Percentiles rank a stretch among this genome's conserved stretches.
These are phyloP conservation scores for Strobilomyces echinocephalus DNA, from an alignment of 768 basidiomycete species.

Conservation along the genomic window DNA sequence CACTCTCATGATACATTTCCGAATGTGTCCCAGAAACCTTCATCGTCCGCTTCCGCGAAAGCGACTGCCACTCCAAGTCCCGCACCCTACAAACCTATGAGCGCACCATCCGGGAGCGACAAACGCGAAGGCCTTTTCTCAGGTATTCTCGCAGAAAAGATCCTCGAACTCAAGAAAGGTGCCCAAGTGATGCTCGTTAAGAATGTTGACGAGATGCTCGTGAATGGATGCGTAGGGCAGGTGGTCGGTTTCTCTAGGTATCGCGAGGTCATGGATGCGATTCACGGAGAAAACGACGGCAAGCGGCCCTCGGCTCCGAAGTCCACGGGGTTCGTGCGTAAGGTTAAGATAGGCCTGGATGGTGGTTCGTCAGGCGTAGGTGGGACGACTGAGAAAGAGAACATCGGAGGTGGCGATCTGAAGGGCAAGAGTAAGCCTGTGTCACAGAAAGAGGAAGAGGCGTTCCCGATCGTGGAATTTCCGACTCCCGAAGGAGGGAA, in stretches of 20 bases:
- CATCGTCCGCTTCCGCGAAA: not conserved
- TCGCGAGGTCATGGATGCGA: constrained; percentile 13
- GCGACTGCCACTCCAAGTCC: not conserved
- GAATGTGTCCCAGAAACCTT: constrained; percentile 2
- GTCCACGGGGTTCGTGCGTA: constrained; percentile 33
- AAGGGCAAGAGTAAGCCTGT: constrained; percentile 22
- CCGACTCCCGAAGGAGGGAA: constrained; percentile 36
- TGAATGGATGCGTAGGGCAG: constrained; percentile 64
- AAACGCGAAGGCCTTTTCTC: constrained; percentile 51
- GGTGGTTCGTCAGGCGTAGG: constrained; percentile 18
- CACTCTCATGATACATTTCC: constrained; percentile 46
- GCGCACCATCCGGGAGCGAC: constrained; percentile 16
- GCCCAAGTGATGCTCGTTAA: constrained; percentile 71
- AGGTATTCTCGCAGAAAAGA: constrained; percentile 56
- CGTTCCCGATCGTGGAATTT: constrained; percentile 46
- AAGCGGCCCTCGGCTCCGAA: constrained; percentile 23
- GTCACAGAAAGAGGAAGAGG: constrained; percentile 36
- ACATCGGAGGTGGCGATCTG: constrained; percentile 18
- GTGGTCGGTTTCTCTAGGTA: constrained; percentile 50
- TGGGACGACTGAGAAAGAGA: constrained; percentile 32
- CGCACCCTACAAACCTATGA: constrained; percentile 31
- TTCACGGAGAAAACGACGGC: constrained; percentile 22
- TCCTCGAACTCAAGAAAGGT: constrained; percentile 52
- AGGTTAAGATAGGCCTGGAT: constrained; percentile 29
- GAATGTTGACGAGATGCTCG: constrained; percentile 57